phyloP scores from a whole-genome alignment of 2,329 filamentous ascomycete species.

The Epichloe sp. region DNA sequence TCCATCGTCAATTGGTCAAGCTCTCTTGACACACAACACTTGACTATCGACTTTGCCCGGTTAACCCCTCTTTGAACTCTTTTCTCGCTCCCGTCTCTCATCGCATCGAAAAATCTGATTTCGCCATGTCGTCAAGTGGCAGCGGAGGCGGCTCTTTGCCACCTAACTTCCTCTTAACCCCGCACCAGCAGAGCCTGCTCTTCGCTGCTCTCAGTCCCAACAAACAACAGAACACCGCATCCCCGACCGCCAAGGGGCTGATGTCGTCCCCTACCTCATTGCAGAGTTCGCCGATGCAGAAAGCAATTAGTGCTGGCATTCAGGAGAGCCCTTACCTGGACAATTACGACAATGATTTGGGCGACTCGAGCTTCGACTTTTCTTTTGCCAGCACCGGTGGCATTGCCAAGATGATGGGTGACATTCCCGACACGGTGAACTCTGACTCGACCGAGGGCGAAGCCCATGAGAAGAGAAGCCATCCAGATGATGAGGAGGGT shows the following conservation, averaged over 20 bases:
- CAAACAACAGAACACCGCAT: constrained; percentile 24
- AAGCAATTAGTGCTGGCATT: constrained; percentile 29
- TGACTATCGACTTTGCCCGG: neutral
- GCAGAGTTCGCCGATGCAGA: constrained; percentile 34
- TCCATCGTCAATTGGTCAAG: neutral
- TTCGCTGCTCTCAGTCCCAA: constrained; percentile 68
- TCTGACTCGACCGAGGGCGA: constrained; percentile 44
- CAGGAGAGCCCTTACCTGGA: constrained; percentile 76
- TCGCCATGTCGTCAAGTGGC: constrained; percentile 37
- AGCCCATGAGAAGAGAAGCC: constrained; percentile 56
- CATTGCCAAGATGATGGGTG: constrained; percentile 59
- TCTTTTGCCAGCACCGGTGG: constrained; percentile 24
- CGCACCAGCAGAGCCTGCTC: constrained; percentile 63
- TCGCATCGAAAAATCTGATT: neutral
- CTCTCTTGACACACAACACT: neutral
- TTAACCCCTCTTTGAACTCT: neutral
- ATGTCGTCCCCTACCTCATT: constrained; percentile 36
- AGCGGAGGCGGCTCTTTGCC: constrained; percentile 27
- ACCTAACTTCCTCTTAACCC: constrained; percentile 54
- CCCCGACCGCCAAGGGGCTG: constrained; percentile 23
- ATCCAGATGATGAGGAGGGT: constrained; percentile 56
- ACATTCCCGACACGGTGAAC: constrained; percentile 44
- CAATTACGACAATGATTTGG: constrained; percentile 61
- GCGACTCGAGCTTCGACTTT: constrained; percentile 67
- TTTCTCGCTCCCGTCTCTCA: neutral